Conservation (phyloP, 163 green algal genomes). For the Prototheca wickerhamii region DNA sequence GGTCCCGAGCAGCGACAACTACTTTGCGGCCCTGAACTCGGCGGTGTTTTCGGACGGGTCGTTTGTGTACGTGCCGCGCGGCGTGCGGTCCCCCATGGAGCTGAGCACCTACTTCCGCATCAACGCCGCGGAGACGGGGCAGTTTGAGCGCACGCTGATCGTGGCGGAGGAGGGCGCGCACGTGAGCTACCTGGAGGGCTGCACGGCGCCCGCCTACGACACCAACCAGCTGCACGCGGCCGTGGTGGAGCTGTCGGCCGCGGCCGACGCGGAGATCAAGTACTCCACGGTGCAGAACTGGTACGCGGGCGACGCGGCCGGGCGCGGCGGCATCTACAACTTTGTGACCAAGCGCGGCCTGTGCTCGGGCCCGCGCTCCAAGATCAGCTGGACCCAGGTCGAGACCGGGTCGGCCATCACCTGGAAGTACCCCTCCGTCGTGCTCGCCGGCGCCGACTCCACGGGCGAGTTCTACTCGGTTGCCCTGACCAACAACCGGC, state of each 20-base stretch:
- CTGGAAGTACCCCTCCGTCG: slow-evolving; percentile 96
- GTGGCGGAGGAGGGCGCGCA: slow-evolving; percentile 88
- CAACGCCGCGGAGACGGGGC: slow-evolving; percentile 91
- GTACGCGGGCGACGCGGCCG: slow-evolving; percentile 86
- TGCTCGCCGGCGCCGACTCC: slow-evolving; percentile 89
- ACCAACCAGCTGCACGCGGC: slow-evolving; percentile 96
- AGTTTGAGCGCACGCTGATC: slow-evolving; percentile 99
- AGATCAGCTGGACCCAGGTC: slow-evolving; percentile 99
- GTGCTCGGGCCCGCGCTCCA: slow-evolving; percentile 81
- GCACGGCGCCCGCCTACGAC: slow-evolving; percentile 93
- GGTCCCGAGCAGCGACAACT: slow-evolving; percentile 95
- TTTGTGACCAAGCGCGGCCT: slow-evolving; percentile 99
- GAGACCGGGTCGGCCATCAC: slow-evolving; percentile 97
- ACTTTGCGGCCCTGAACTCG: slow-evolving; percentile 93
- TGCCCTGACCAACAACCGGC: slow-evolving; percentile 94
- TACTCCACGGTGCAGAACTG: slow-evolving; percentile 99
- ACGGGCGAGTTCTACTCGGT: slow-evolving; percentile 98
- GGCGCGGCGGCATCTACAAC: slow-evolving; percentile 97
- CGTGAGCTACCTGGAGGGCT: slow-evolving; percentile 96
- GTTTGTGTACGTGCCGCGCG: slow-evolving; percentile 97
- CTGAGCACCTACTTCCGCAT: slow-evolving; percentile 99
- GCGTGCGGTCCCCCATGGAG: slow-evolving; percentile 94
- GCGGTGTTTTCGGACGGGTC: slow-evolving; percentile 98
- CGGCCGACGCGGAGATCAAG: slow-evolving; percentile 91
- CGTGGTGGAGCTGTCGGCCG: slow-evolving; percentile 90